Base-by-base conservation (phyloP, 2,329 filamentous ascomycete species). In the Beauveria sp. region DNA sequence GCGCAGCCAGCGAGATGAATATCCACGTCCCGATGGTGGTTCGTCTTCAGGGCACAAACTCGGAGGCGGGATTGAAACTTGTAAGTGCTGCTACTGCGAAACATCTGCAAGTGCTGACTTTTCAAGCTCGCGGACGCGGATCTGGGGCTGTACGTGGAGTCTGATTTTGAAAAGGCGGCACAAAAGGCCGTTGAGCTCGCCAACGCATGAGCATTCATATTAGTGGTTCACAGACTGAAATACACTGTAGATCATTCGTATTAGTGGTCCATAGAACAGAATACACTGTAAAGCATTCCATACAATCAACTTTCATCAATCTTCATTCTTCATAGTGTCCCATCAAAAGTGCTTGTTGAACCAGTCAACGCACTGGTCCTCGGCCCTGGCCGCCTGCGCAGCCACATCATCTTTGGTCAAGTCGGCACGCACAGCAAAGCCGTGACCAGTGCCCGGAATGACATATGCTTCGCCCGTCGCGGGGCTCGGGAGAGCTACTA, bases 41-140 rank as follows among this genome's bases (percentile, higher is more conserved):
- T 18, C 70, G 79, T 8, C 66, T 81, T 1, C 78, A 81, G 62
- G 79, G 79, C 1, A 81, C 78, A 2, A 80, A 80, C 60, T 73
- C 73, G 0, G 72, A 74, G 3, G 65, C 72, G 22, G 78, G 75
- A 1, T 60, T 79, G 38, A 69, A 73, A 34, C 64, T 79, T 62
- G 78, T 77, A 62, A 66, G 76, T 72, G 1, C 16, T 14, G 4
- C 38, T 20, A 8, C 8, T 12, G 20, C 30, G 6, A 50, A 14
- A 10, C 18, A 10, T 24, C 18, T 8, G 28, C 7, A 18, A 34
- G 34, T 53, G 24, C 61, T 63, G 18, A 63, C 45, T 54, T n/a
- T 49, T 9, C 24, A 47, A 70, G 70, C 65, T 72, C 8, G 61
- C 66, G 42, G 65, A 67, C 14, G 70, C 69, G 0, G 59, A 67